Conservation (phyloP, 2,329 filamentous ascomycete species). For the Sporothrix euskadiensis region DNA sequence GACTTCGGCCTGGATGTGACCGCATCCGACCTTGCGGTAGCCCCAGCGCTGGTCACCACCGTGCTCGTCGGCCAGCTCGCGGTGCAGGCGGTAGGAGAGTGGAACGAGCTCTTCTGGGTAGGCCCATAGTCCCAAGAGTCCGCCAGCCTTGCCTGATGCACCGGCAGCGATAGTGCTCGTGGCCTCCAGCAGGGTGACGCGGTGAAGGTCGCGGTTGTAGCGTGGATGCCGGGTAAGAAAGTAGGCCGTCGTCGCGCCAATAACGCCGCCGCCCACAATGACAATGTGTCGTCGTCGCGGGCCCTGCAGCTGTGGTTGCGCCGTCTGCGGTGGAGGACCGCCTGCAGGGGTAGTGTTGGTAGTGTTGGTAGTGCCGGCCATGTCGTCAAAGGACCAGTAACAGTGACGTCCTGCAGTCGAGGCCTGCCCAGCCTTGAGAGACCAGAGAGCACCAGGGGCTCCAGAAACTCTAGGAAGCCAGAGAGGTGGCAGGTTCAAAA, state of each 20-base stretch:
- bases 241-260: slow-evolving; percentile 89
- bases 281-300: slow-evolving; percentile 38
- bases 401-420: background rate
- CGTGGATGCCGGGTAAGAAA: slow-evolving; percentile 82
- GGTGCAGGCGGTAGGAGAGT: slow-evolving; percentile 80
- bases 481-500: background rate
- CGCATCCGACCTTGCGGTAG: slow-evolving; percentile 77
- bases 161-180: slow-evolving; percentile 78
- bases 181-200: slow-evolving; percentile 84
- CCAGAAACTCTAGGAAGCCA: background rate
- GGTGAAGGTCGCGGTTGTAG: slow-evolving; percentile 73
- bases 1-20: slow-evolving; percentile 50
- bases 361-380: background rate
- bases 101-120: slow-evolving; percentile 83
- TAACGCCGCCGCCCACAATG: slow-evolving; percentile 76
- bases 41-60: slow-evolving; percentile 79
- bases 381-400: background rate
- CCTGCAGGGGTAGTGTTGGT: slow-evolving; percentile 10
- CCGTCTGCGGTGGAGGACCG: background rate
- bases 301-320: background rate
- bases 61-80: slow-evolving; percentile 81
- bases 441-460: background rate
- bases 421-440: background rate
- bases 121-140: slow-evolving; percentile 86
- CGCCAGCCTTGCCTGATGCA: slow-evolving; percentile 92